A percentile compares a stretch with the other conserved stretches of the same genome.
phyloP scores from a whole-genome alignment of 2,329 filamentous ascomycete species.

The Rhytidhysteron rufulum region DNA sequence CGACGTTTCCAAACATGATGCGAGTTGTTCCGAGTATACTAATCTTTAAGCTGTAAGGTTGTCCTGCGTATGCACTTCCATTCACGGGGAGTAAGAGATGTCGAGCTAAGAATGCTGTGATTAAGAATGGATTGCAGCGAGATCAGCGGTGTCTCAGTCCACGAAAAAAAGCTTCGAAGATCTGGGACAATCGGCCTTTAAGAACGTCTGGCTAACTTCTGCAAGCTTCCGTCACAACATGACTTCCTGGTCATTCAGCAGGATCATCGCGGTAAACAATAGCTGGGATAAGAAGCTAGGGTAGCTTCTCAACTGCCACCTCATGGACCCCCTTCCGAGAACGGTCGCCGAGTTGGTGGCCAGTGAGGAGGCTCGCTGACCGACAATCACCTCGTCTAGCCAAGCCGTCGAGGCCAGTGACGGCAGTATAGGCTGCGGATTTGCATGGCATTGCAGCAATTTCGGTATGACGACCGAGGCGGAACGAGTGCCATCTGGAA shows the following conservation, averaged over 20 bases:
- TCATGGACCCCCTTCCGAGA: background rate
- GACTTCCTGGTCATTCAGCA: background rate
- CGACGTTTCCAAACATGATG: constrained; percentile 2
- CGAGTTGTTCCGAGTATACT: background rate
- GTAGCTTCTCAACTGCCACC: background rate
- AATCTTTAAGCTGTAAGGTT: too few species aligned
- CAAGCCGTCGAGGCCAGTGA: too few species aligned
- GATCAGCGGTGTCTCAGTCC: background rate
- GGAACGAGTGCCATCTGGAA: constrained; percentile 11
- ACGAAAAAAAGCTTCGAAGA: background rate
- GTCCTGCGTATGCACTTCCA: constrained; percentile 2
- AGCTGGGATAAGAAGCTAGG: background rate
- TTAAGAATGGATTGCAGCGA: background rate
- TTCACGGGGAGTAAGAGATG: constrained; percentile 1
- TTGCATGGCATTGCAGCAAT: background rate
- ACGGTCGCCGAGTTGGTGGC: background rate
- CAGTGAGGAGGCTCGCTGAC: background rate
- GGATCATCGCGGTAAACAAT: constrained; percentile 1
- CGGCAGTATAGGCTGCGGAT: background rate
- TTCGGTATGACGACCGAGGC: background rate
- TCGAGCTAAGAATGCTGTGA: background rate
- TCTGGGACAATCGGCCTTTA: background rate
- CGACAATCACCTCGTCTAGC: background rate
- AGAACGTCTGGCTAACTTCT: background rate
- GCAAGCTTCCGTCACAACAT: background rate